These are phyloP conservation scores for Furcasterigmium furcatum DNA, from an alignment of 2,329 filamentous ascomycete genomes.

Conservation along the genomic window DNA sequence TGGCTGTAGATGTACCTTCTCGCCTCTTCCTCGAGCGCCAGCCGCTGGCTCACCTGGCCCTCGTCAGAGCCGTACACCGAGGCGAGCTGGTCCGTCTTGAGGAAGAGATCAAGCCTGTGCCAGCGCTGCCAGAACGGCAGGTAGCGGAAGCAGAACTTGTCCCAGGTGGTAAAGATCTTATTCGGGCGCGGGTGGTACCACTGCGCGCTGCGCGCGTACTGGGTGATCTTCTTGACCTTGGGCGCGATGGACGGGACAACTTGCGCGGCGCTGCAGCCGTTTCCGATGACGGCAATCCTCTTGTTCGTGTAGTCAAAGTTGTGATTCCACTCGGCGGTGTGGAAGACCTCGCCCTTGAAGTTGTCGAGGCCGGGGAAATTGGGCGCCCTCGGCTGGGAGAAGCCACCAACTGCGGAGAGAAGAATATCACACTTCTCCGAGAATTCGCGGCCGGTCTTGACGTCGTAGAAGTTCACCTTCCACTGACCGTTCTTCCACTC, in stretches of 20 bases:
- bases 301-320: constrained; percentile 20
- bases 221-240: constrained; percentile 16
- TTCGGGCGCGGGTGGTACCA: constrained; percentile 21
- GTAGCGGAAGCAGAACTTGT: constrained; percentile 17
- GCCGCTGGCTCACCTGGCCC: constrained; percentile 7
- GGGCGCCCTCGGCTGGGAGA: constrained; percentile 20
- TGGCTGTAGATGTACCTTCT: constrained; percentile 20
- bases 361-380: constrained; percentile 21
- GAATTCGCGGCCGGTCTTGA: constrained; percentile 12
- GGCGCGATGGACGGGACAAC: constrained; percentile 28
- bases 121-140: constrained; percentile 16
- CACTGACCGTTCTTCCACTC: constrained; percentile 15
- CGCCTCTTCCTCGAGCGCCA: constrained; percentile 7
- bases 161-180: not conserved
- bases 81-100: constrained; percentile 17
- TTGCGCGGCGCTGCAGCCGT: constrained; percentile 30
- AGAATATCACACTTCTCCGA: constrained; percentile 13
- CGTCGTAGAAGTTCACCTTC: constrained; percentile 15
- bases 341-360: constrained; percentile 29
- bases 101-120: constrained; percentile 13
- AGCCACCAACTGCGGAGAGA: constrained; percentile 21
- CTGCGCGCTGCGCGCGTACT: constrained; percentile 20
- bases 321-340: constrained; percentile 29
- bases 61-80: constrained; percentile 10
- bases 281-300: constrained; percentile 30